phyloP scores from a whole-genome alignment of 140 eudicot genomes.

The Senecio squalidus region DNA sequence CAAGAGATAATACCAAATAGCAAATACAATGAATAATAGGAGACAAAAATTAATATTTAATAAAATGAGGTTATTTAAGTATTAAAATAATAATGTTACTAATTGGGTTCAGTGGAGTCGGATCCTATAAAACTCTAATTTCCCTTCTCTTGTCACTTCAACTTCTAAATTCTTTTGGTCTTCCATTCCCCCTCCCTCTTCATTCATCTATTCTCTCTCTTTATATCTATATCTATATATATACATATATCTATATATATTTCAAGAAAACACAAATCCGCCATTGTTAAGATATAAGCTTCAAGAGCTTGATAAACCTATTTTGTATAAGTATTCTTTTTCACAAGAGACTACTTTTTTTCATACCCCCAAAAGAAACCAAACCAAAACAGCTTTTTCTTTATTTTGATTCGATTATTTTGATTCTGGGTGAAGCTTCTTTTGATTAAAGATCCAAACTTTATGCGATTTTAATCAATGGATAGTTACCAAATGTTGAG shows the following conservation, averaged over 20 bases:
- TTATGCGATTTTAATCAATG: no score
- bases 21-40: no score
- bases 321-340: no score
- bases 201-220: slow-evolving; percentile 13
- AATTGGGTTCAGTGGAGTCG: slow-evolving; percentile 18
- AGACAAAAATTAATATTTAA: neutral
- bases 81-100: slow-evolving; percentile 13
- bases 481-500: slow-evolving; percentile 38
- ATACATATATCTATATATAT: no score
- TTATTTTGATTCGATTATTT: slow-evolving; percentile 20
- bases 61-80: no score
- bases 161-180: slow-evolving; percentile 29
- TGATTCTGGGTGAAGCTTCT: slow-evolving; percentile 40
- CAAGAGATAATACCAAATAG: no score
- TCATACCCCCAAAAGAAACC: no score
- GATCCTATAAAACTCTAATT: slow-evolving; percentile 62
- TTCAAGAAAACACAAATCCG: neutral
- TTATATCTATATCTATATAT: no score
- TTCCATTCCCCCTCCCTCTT: slow-evolving; percentile 8
- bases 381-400: slow-evolving; percentile 2
- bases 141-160: slow-evolving; percentile 27
- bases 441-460: no score
- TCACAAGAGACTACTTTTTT: no score
- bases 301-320: no score
- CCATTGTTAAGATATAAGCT: no score